Evolutionary conservation across 2,329 filamentous ascomycete genomes (phyloP).

Genomic region (Cladophialophora immunda): DNA sequence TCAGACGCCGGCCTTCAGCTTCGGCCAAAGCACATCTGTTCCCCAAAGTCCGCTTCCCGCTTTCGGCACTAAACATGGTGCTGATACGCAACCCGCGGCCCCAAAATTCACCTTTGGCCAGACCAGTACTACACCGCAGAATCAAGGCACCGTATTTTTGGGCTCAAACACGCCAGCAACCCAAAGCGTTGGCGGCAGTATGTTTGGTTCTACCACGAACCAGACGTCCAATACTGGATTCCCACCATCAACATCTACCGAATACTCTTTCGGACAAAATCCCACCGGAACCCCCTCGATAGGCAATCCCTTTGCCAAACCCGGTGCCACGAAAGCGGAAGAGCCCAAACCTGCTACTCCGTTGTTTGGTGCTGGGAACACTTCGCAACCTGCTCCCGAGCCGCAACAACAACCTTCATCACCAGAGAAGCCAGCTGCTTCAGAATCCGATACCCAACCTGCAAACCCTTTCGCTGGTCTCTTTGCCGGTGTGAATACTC

Average conservation of each 20-base stretch:
- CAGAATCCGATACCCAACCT: conserved; percentile 14
- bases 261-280: conserved; percentile 28
- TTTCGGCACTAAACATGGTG: conserved; percentile 19
- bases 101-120: conserved; percentile 31
- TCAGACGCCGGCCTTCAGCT: conserved; percentile 29
- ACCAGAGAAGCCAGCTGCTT: conserved; percentile 24
- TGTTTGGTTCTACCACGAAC: conserved; percentile 20
- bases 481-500: conserved; percentile 18
- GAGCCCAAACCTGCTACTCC: conserved; percentile 17
- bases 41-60: conserved; percentile 28
- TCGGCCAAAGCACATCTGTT: conserved; percentile 32
- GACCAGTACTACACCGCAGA: conserved; percentile 13
- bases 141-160: conserved; percentile 19
- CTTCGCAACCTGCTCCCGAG: conserved; percentile 14
- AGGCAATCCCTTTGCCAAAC: conserved; percentile 23
- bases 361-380: conserved; percentile 24
- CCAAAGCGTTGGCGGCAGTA: conserved; percentile 17
- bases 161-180: not conserved
- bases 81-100: conserved; percentile 13
- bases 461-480: conserved; percentile 34
- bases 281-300: conserved; percentile 18
- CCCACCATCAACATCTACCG: not conserved
- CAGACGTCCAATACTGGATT: conserved; percentile 17
- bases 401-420: conserved; percentile 12
- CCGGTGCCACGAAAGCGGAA: conserved; percentile 16